Evolutionary conservation across 306 rosid genomes (phyloP).

Genomic region (Vigna unguiculata): DNA sequence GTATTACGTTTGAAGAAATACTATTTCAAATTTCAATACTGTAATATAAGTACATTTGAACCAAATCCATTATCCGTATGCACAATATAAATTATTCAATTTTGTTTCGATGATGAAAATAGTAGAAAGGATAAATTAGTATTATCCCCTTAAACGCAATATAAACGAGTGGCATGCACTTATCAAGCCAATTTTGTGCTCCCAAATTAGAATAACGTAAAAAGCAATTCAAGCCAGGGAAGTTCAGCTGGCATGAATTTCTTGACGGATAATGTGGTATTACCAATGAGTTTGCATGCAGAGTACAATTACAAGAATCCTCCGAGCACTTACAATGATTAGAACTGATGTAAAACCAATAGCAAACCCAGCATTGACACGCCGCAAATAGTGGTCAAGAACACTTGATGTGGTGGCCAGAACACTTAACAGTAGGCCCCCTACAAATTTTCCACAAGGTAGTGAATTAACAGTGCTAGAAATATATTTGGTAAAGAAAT

Average conservation of each 20-base stretch:
- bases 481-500: constrained; percentile 27
- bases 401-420: constrained; percentile 91
- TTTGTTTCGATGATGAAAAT: background rate
- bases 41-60: background rate
- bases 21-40: constrained; percentile 14
- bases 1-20: constrained; percentile 6
- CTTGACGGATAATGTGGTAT: constrained; percentile 4
- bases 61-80: constrained; percentile 18
- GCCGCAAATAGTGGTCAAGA: constrained; percentile 91
- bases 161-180: background rate
- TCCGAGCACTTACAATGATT: constrained; percentile 78
- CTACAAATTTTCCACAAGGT: constrained; percentile 55
- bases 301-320: constrained; percentile 31
- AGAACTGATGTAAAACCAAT: constrained; percentile 95
- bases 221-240: constrained; percentile 28
- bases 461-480: constrained; percentile 37
- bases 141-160: background rate
- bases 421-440: constrained; percentile 83
- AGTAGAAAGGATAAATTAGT: constrained; percentile 14
- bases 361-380: constrained; percentile 84
- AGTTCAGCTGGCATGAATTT: constrained; percentile 26
- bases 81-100: constrained; percentile 8
- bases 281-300: constrained; percentile 27
- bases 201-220: constrained; percentile 9
- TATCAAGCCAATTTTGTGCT: constrained; percentile 12